phyloP scores from a whole-genome alignment of 129 eudicot genomes.

The Pulicaria dysenterica region DNA sequence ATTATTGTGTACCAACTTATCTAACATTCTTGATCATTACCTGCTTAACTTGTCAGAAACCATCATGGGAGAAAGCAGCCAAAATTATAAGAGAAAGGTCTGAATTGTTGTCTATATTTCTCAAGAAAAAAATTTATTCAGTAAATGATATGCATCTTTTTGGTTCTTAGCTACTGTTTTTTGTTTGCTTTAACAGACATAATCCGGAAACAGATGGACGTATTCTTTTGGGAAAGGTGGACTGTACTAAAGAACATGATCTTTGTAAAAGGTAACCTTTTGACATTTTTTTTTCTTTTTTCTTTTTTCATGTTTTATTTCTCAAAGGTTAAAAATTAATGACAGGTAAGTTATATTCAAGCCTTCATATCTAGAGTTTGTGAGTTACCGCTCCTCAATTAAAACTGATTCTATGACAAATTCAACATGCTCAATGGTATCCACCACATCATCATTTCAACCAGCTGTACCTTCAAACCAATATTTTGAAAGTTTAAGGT shows the following conservation, averaged over 20 bases:
- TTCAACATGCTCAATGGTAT: no score
- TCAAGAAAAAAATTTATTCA: neutral
- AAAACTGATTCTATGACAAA: neutral
- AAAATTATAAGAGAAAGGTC: conserved; percentile 69
- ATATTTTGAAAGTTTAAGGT: no score
- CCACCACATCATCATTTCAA: neutral
- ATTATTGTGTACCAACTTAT: no score
- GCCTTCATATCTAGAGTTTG: neutral
- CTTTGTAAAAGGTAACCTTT: conserved; percentile 65
- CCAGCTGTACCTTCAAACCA: no score
- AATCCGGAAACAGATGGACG: conserved; percentile 74
- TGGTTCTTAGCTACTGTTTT: neutral
- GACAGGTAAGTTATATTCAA: neutral
- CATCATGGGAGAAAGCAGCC: conserved; percentile 93
- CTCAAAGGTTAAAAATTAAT: neutral
- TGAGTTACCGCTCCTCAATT: conserved; percentile 8
- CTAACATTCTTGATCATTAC: no score
- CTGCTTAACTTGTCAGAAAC: conserved; percentile 50
- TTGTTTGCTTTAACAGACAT: conserved; percentile 43
- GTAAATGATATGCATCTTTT: conserved; percentile 1
- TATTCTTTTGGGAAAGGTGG: conserved; percentile 70
- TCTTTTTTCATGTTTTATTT: neutral
- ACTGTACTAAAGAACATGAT: conserved; percentile 68
- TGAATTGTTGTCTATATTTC: conserved; percentile 1
- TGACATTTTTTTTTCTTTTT: neutral